phyloP scores from a whole-genome alignment of 139 green algal species.

The Coelastrella sp. region DNA sequence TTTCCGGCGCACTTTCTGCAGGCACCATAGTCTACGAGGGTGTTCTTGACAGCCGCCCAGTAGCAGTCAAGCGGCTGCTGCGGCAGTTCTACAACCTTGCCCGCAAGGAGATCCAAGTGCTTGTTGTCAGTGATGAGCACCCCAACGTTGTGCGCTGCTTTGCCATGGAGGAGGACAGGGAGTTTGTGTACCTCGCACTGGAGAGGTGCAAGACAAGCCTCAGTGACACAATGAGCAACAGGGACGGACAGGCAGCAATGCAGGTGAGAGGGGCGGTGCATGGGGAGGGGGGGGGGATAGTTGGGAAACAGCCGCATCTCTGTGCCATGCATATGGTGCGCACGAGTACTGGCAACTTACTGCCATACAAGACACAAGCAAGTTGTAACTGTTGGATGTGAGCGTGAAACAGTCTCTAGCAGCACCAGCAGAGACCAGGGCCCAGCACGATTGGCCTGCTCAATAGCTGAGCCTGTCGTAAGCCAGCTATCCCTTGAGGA shows the following conservation, averaged over 20 bases:
- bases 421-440: too few relatives aligned
- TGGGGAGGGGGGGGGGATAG: too few relatives aligned
- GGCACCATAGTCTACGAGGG: conserved; percentile 94
- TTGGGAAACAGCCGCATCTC: too few relatives aligned
- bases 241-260: conserved; percentile 14
- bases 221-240: conserved; percentile 50
- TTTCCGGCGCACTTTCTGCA: not conserved
- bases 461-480: too few relatives aligned
- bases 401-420: too few relatives aligned
- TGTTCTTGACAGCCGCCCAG: conserved; percentile 80
- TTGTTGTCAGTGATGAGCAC: conserved; percentile 96
- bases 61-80: conserved; percentile 94
- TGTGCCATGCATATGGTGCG: too few relatives aligned
- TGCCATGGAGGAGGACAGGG: conserved; percentile 96
- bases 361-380: too few relatives aligned
- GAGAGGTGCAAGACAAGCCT: conserved; percentile 88
- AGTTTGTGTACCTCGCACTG: conserved; percentile 99
- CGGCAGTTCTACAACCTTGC: conserved; percentile 91
- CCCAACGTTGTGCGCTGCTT: conserved; percentile 96
- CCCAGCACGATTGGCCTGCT: too few relatives aligned
- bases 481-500: too few relatives aligned
- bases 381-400: too few relatives aligned
- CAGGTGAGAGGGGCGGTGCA: not conserved
- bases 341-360: too few relatives aligned
- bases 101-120: conserved; percentile 92